Percentiles rank a stretch among this genome's conserved stretches.
Conservation (phyloP, 306 rosid species). For the Potentilla sterilis region DNA sequence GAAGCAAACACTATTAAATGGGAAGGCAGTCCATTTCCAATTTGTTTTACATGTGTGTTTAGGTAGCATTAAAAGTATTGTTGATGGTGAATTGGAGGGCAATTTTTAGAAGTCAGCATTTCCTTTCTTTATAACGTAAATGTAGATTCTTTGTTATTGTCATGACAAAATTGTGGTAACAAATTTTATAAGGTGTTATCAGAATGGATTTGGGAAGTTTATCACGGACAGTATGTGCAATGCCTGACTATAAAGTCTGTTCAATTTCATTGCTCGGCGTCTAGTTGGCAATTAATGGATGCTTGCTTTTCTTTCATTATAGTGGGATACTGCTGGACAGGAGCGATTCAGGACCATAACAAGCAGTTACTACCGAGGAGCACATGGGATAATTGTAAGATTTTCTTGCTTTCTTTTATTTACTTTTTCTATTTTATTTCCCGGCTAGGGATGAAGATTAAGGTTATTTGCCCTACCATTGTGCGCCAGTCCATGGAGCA, state of each 20-base stretch:
- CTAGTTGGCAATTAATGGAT: slow-evolving; percentile 4
- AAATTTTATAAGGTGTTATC: neutral
- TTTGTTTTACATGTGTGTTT: neutral
- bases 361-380: slow-evolving; percentile 98
- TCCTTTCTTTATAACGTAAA: neutral
- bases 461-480: neutral
- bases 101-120: neutral
- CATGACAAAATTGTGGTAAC: neutral
- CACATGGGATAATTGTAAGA: slow-evolving; percentile 93
- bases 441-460: neutral
- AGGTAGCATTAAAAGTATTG: neutral
- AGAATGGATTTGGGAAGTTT: neutral
- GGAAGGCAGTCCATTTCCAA: neutral
- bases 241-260: neutral
- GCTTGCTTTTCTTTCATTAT: slow-evolving; percentile 22
- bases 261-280: neutral
- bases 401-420: slow-evolving; percentile 1
- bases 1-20: too few species aligned
- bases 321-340: slow-evolving; percentile 99
- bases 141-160: neutral
- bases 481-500: neutral
- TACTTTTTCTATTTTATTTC: neutral
- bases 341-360: slow-evolving; percentile 98
- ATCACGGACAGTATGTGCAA: neutral
- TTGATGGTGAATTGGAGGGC: too few species aligned